A percentile compares a stretch with the other conserved stretches of the same genome.
Evolutionary conservation across 2,329 filamentous ascomycete species (phyloP).

Genomic region (Alternaria arbusti): DNA sequence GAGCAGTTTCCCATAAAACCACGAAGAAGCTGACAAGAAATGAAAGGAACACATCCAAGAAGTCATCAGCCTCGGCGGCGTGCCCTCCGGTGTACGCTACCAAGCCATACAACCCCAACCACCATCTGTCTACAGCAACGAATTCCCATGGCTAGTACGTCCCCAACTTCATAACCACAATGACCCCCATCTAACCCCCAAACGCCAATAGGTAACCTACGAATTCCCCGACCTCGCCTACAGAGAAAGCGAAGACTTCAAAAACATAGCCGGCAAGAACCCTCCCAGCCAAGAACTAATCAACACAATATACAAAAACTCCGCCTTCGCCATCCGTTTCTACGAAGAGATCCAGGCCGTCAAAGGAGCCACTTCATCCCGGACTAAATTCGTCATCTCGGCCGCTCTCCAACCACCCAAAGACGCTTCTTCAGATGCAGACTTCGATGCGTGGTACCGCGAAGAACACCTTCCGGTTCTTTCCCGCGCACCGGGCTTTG

Average conservation of each 20-base stretch:
- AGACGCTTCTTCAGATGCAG: not conserved
- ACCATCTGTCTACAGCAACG: not conserved
- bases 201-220: constrained; percentile 24
- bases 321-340: constrained; percentile 37
- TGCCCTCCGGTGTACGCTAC: constrained; percentile 33
- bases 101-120: constrained; percentile 21
- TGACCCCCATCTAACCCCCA: not conserved
- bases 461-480: constrained; percentile 25
- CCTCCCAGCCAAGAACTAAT: constrained; percentile 25
- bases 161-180: not conserved
- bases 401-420: constrained; percentile 14
- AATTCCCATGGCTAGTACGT: constrained; percentile 28
- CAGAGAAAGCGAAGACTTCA: constrained; percentile 27
- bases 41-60: constrained; percentile 22
- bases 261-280: constrained; percentile 29
- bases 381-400: constrained; percentile 20
- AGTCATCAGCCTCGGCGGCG: constrained; percentile 30
- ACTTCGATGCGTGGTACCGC: constrained; percentile 33
- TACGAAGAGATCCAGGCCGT: constrained; percentile 19
- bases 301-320: constrained; percentile 30
- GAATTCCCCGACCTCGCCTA: constrained; percentile 34
- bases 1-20: not conserved
- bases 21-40: not conserved
- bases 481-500: constrained; percentile 17
- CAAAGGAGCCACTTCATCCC: not conserved